Evolutionary conservation across 805 yeast species (phyloP), one percentile per base, ranked within the genome.

Genomic region (Yamadazyma ubonensis): DNA sequence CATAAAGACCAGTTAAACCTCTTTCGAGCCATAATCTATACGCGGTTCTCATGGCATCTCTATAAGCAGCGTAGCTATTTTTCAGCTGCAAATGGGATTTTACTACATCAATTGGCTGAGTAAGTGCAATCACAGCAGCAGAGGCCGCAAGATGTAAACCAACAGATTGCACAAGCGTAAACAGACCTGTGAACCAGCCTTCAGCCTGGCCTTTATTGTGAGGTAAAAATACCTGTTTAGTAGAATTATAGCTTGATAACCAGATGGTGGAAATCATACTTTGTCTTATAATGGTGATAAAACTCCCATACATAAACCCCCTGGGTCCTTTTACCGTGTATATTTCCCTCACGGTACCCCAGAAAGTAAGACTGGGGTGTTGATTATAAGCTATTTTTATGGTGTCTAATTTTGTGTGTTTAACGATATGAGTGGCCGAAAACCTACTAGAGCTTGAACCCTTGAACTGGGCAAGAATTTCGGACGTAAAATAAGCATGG

Each of bases 61-160:
- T 72, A 56, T 82, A 83, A 2, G 76, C 50, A 4, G 59, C 52
- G 52, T 71, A 71, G n/a, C 83, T 79, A 54, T 81, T 78, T 52
- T 80, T 77, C 53, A 88, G 78, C 61, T 89, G 96, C 78, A 89
- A 78, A 54, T 95, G 76, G 2, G 96, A 78, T 65, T 90, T 90
- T 34, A 90, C 63, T 2, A 87, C 86, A 63, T 90, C 97, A 20
- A 90, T 67, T 0, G 97, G 97, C 63, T 88, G 98, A 0, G 96
- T 90, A 0, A 76, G 66, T 0, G 76, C 78, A 16, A 87, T 85
- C 20, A 86, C 95, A 0, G 88, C 83, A 3, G 75, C 61, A 0
- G 93, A 80, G 2, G 95, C 78, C 1, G 78, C 68, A 5, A 67
- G 43, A 38, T 69, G 71, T 8, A 81, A 63, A 4, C 93, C 88